Conservation (phyloP, 768 basidiomycete genomes). For the Cystobasidium tubakii region DNA sequence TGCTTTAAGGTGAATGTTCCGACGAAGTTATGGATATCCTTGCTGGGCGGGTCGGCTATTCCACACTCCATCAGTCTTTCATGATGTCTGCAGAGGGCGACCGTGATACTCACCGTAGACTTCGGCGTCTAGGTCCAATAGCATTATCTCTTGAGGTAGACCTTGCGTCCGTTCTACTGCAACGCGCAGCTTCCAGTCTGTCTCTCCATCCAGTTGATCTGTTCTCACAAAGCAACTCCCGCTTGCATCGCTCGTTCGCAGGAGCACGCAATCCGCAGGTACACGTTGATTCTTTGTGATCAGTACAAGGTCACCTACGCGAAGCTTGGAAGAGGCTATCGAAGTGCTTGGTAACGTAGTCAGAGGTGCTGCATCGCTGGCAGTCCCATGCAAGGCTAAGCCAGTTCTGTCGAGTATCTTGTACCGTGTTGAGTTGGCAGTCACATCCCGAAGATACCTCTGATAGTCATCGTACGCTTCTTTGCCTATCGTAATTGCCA, state of each 20-base stretch:
- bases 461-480: conserved; percentile 99
- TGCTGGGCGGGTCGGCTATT: conserved; percentile 84
- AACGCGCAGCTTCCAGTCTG: conserved; percentile 94
- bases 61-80: background rate
- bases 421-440: conserved; percentile 92
- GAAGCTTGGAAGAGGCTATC: conserved; percentile 77
- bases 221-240: conserved; percentile 97
- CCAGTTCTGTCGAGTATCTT: conserved; percentile 63
- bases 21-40: conserved; percentile 92
- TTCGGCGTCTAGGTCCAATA: conserved; percentile 69
- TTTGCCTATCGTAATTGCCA: conserved; percentile 93
- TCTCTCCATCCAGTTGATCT: conserved; percentile 96
- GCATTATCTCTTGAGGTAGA: conserved; percentile 55
- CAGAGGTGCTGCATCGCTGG: conserved; percentile 42
- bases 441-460: conserved; percentile 79
- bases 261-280: conserved; percentile 83
- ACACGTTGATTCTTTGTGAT: conserved; percentile 97
- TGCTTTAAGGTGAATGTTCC: conserved; percentile 69
- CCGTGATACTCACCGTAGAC: conserved; percentile 64
- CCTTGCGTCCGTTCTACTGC: conserved; percentile 80
- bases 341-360: conserved; percentile 35
- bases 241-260: conserved; percentile 77
- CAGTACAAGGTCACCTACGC: conserved; percentile 81
- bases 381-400: conserved; percentile 46
- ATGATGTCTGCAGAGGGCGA: background rate